Conservation (phyloP, 345 rosid species). For the Kernera saxatilis region DNA sequence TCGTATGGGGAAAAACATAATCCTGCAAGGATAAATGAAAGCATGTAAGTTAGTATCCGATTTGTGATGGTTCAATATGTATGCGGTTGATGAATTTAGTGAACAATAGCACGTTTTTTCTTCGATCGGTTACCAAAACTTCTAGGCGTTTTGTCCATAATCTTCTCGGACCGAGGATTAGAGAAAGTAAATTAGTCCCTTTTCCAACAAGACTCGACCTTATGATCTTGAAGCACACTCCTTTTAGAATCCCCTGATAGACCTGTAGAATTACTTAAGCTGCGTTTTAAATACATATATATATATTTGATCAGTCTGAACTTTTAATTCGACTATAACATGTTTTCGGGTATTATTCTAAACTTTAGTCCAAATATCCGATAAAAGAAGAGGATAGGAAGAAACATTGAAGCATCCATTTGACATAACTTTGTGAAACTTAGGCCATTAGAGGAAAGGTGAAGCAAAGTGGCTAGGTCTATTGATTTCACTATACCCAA, state of each 20-base stretch:
- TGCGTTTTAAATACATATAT: too few species aligned
- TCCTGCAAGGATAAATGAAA: not conserved
- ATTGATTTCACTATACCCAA: not conserved
- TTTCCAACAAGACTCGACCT: too few species aligned
- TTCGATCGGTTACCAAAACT: too few species aligned
- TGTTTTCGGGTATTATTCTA: not conserved
- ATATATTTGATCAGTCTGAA: not conserved
- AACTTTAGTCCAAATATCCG: not conserved
- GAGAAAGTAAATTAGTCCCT: too few species aligned
- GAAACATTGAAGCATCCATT: not conserved
- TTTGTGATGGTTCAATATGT: not conserved
- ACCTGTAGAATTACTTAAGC: too few species aligned
- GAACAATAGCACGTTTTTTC: too few species aligned
- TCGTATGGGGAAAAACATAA: not conserved
- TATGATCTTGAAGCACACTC: not conserved
- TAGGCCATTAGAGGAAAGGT: conserved; percentile 1
- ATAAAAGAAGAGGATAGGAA: not conserved
- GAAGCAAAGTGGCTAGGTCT: not conserved
- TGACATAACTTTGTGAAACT: not conserved
- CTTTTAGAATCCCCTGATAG: too few species aligned
- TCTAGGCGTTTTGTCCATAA: too few species aligned
- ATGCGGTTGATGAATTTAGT: not conserved
- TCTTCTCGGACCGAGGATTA: too few species aligned
- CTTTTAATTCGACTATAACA: not conserved
- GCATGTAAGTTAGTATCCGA: conserved; percentile 1